Evolutionary conservation across 371 early-diverging fungal species (phyloP), one percentile per base, ranked within the genome.

Genomic region (Sporodiniella umbellata): DNA sequence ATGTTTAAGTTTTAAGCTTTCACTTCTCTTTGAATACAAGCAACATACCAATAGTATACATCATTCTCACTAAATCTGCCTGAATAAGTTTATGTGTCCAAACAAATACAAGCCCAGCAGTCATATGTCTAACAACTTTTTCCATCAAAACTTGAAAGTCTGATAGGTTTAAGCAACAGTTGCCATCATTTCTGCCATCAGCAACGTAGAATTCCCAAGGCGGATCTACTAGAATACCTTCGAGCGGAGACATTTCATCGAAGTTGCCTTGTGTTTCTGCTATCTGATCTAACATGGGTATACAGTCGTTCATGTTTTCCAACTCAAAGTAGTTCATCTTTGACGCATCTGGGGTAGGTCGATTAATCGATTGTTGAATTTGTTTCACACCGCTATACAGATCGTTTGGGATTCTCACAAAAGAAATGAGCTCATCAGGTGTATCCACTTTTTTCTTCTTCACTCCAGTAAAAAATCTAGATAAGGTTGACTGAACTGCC

Each of bases 21-120:
- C 46, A 10, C 1, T 30, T 30, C 10, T 28, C 10, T 28, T 28
- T 28, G 30, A 7, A 10, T 28, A 10, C 10, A 39, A 21, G 42
- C 2, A 22, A n/a, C 31, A 48, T 71, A 80, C 84, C 78, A 4
- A 81, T 55, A 14, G 66, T 49, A 45, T 70, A 74, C 83, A 85
- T 81, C 48, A 75, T 68, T 7, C 72, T 62, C 17, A 85, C 80
- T 0, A 85, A 72, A 42, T 80, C 80, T 0, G 79, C 78, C 39
- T 80, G 74, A 40, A 81, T 66, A 0, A 75, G 55, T 48, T 85
- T 85, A 50, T 82, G 83, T 14, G 75, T 75, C 85, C 85, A 85
- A 8, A 85, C 56, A 47, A 83, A 80, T 8, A 83, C 65, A 37
- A 85, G 69, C 0, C 85, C 83, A 5, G 70, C 75, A 37, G 80